Conservation (phyloP, 805 yeast species). For the Huiozyma naganishii region DNA sequence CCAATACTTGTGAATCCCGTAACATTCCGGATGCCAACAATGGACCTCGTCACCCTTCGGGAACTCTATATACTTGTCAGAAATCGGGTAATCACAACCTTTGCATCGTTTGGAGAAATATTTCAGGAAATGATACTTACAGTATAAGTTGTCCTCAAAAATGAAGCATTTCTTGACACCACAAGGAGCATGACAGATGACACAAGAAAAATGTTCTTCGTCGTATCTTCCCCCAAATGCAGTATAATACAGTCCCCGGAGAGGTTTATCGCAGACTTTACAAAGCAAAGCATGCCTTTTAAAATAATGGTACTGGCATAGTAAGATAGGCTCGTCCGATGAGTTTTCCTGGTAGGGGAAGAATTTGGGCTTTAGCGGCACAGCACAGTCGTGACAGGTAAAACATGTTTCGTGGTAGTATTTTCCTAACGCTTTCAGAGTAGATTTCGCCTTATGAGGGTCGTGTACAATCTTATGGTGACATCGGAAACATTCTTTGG, state of each 20-base stretch:
- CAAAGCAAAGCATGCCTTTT: slow-evolving; percentile 79
- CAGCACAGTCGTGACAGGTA: slow-evolving; percentile 74
- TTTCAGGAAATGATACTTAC: slow-evolving; percentile 88
- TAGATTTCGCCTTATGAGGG: slow-evolving; percentile 13
- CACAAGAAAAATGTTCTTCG: slow-evolving; percentile 89
- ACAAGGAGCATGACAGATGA: slow-evolving; percentile 73
- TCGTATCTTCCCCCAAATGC: slow-evolving; percentile 89
- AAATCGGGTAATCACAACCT: slow-evolving; percentile 84
- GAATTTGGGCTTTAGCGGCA: slow-evolving; percentile 73
- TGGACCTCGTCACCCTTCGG: slow-evolving; percentile 84
- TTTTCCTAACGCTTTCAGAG: slow-evolving; percentile 72
- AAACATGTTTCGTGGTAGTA: slow-evolving; percentile 85
- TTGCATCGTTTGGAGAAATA: slow-evolving; percentile 80
- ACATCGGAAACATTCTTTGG: slow-evolving; percentile 3
- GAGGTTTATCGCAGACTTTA: slow-evolving; percentile 69
- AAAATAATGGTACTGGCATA: slow-evolving; percentile 92
- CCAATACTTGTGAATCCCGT: slow-evolving; percentile 96
- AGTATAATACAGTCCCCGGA: slow-evolving; percentile 87
- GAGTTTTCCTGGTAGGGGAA: slow-evolving; percentile 59
- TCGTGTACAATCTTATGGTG: not conserved
- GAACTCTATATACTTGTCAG: slow-evolving; percentile 89
- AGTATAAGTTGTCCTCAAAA: slow-evolving; percentile 69
- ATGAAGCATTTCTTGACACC: slow-evolving; percentile 90
- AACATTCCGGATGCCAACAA: slow-evolving; percentile 99
- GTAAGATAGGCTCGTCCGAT: slow-evolving; percentile 36